A percentile compares a stretch with the other conserved stretches of the same genome.
phyloP scores from a whole-genome alignment of 495 filamentous ascomycete species.

The Coniosporium apollinis region DNA sequence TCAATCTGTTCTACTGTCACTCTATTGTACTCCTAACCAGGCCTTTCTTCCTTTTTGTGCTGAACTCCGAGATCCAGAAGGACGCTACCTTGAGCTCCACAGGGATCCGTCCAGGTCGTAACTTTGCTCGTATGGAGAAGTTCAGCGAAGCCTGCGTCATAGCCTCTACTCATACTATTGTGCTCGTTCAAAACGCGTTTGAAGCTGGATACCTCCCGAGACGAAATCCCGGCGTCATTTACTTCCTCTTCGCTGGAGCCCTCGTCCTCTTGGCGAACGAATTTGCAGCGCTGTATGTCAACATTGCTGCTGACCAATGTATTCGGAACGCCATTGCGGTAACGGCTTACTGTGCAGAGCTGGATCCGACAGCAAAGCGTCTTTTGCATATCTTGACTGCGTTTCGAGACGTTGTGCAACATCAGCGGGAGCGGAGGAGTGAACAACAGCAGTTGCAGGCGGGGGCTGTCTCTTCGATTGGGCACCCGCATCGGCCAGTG shows the following conservation, averaged over 20 bases:
- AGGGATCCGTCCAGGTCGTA: conserved; percentile 17
- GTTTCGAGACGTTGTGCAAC: conserved; percentile 38
- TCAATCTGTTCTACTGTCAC: conserved; percentile 54
- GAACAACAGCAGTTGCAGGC: conserved; percentile 24
- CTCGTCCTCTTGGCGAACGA: conserved; percentile 52
- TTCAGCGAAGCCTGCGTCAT: conserved; percentile 57
- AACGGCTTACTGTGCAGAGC: conserved; percentile 41
- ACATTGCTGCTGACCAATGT: conserved; percentile 35
- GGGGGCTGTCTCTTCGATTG: conserved; percentile 23
- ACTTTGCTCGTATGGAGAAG: conserved; percentile 33
- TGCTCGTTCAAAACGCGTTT: conserved; percentile 39
- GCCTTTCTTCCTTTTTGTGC: conserved; percentile 48
- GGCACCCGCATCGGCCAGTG: too few species aligned
- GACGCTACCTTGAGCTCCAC: conserved; percentile 15
- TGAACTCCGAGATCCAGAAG: conserved; percentile 28
- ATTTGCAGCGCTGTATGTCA: conserved; percentile 45
- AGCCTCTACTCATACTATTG: conserved; percentile 50
- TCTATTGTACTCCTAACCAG: conserved; percentile 56
- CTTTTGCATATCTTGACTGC: conserved; percentile 46
- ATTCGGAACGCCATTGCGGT: conserved; percentile 43
- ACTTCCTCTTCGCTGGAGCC: conserved; percentile 57
- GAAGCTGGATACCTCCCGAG: conserved; percentile 44
- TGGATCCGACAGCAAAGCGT: conserved; percentile 46
- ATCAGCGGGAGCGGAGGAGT: conserved; percentile 25
- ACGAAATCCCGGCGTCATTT: conserved; percentile 53